A percentile compares a stretch with the other conserved stretches of the same genome.
Evolutionary conservation across 2,329 filamentous ascomycete genomes (phyloP).

Genomic region (Talaromyces amestolkiae): DNA sequence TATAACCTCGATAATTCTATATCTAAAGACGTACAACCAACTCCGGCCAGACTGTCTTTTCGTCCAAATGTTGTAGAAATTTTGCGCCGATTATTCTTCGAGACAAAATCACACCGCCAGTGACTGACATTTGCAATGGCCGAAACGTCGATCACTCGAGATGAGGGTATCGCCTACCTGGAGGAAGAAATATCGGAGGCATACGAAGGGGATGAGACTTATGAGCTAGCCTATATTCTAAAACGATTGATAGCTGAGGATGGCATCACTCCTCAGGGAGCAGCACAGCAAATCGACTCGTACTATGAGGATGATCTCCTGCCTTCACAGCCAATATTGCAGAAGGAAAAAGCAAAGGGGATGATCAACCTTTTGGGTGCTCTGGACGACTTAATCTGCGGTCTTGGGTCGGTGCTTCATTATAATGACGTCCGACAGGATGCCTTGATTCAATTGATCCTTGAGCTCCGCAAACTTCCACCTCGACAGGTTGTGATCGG

Average conservation of each 20-base stretch:
- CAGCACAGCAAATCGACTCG: neutral
- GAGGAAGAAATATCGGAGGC: neutral
- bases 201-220: neutral
- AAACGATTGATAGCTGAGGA: neutral
- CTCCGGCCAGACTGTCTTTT: neutral
- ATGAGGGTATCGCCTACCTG: neutral
- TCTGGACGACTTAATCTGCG: neutral
- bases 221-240: neutral
- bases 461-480: neutral
- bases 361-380: neutral
- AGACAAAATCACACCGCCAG: neutral
- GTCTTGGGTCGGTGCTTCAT: neutral
- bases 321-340: neutral
- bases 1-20: neutral
- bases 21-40: neutral
- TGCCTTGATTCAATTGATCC: neutral
- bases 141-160: neutral
- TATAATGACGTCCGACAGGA: neutral
- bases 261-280: neutral
- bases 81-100: neutral
- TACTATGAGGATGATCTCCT: neutral
- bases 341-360: neutral
- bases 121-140: neutral
- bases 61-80: neutral
- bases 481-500: neutral